Conservation (phyloP, 305 asterid species). For the Solanum aculeatissimum region DNA sequence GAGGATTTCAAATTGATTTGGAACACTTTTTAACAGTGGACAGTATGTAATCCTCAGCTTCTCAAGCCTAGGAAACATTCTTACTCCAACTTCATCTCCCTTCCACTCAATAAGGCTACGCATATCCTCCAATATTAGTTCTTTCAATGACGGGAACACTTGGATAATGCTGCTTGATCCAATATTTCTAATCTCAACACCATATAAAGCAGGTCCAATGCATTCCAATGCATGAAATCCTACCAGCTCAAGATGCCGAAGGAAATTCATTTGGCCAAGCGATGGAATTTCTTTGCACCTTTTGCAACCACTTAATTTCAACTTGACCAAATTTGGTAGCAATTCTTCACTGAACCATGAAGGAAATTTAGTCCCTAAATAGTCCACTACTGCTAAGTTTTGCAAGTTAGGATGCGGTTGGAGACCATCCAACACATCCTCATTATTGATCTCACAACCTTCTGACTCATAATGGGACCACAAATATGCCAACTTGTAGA, state of each 20-base stretch:
- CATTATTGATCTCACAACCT: not conserved
- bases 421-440: constrained; percentile 23
- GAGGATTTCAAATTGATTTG: constrained; percentile 2
- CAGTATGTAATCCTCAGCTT: not conserved
- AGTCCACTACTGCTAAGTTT: not conserved
- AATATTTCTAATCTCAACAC: not conserved
- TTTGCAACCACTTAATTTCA: not conserved
- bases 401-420: constrained; percentile 15
- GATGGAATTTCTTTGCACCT: constrained; percentile 14
- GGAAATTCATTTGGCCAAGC: constrained; percentile 25
- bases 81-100: not conserved
- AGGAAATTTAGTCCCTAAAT: constrained; percentile 9
- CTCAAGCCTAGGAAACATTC: constrained; percentile 14
- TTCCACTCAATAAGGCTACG: constrained; percentile 12
- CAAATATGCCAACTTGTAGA: not conserved
- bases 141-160: constrained; percentile 12
- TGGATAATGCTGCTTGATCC: not conserved
- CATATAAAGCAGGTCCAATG: constrained; percentile 17
- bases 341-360: constrained; percentile 3
- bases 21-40: not conserved
- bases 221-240: not conserved
- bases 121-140: not conserved
- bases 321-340: not conserved
- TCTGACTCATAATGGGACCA: not conserved
- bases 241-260: not conserved